A percentile compares a stretch with the other conserved stretches of the same genome.
Evolutionary conservation across 768 basidiomycete species (phyloP).

Genomic region (Pleurotus giganteus): DNA sequence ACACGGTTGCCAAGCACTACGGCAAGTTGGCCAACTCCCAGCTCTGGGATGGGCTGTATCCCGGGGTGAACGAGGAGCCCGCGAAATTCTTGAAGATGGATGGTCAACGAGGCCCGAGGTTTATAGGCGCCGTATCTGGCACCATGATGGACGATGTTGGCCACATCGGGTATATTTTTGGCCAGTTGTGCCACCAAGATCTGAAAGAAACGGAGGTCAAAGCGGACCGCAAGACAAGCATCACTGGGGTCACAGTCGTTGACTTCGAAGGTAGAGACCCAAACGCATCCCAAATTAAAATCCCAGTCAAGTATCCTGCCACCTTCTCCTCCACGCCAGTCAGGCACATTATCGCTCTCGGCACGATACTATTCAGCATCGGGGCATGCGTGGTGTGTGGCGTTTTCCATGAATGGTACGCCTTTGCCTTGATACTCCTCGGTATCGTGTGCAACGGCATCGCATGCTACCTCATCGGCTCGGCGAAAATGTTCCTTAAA

Average conservation of each 20-base stretch:
- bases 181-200: constrained; percentile 18
- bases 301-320: not conserved
- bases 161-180: constrained; percentile 24
- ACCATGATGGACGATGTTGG: constrained; percentile 23
- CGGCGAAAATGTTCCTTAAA: constrained; percentile 21
- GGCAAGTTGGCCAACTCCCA: constrained; percentile 27
- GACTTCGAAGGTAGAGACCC: constrained; percentile 13
- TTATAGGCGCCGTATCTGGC: constrained; percentile 22
- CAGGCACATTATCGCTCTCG: not conserved
- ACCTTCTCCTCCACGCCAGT: not conserved
- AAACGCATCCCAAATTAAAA: not conserved
- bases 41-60: constrained; percentile 32
- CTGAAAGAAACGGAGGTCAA: not conserved
- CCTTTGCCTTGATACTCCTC: constrained; percentile 28
- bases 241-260: constrained; percentile 17
- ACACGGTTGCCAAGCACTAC: constrained; percentile 27
- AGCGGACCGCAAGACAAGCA: constrained; percentile 16
- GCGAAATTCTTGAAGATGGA: constrained; percentile 22
- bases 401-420: constrained; percentile 25
- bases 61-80: constrained; percentile 29
- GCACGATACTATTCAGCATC: constrained; percentile 1
- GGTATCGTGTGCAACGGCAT: constrained; percentile 31
- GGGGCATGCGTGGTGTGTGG: constrained; percentile 23
- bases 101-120: constrained; percentile 24
- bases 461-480: constrained; percentile 26